Evolutionary conservation across 1,139 yeast species (phyloP), one percentile per base, ranked within the genome.

Genomic region (Lodderomyces metapsilosis): DNA sequence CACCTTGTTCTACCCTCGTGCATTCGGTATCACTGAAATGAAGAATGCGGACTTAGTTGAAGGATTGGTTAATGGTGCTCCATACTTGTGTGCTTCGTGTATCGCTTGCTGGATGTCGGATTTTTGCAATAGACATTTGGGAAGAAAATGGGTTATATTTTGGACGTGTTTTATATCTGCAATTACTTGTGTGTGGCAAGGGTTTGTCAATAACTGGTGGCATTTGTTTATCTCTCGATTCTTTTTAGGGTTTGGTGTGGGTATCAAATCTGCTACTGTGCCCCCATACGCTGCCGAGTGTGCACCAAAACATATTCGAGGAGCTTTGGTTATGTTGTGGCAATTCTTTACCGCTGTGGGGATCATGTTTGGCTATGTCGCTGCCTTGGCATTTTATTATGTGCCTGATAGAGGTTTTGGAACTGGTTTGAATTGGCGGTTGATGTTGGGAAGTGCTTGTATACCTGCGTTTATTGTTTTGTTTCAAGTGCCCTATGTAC

Each of bases 321-420:
- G 95, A 48, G 80, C 89, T 2, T 66, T 87, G 48, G 89, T 86
- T 39, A 85, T 86, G 92, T 76, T 83, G 70, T 87, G 95, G 95
- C 95, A 87, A 65, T 77, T 84, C 60, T 86, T 86, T 76, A 87
- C 95, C 7, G 95, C 95, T 5, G 82, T 84, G 47, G 95, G 95
- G 54, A 85, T 87, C 53, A 84, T 84, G 80, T 69, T 86, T 53
- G 95, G 95, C 38, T 84, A 84, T 58, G 82, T 83, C 41, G 74
- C 86, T 38, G 75, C 82, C 17, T 67, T 86, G 43, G 88, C 88
- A 0, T 84, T 69, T 50, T 68, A 64, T 50, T 45, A 61, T 36
- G 65, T 69, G 10, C 61, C 64, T 0, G 48, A 57, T 23, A 48
- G 52, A 56, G 71, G 74, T 33, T 63, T 80, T 55, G 66, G 66